phyloP scores from a whole-genome alignment of 2,329 filamentous ascomycete species.

The Ophiocordyceps camponoti-floridani region DNA sequence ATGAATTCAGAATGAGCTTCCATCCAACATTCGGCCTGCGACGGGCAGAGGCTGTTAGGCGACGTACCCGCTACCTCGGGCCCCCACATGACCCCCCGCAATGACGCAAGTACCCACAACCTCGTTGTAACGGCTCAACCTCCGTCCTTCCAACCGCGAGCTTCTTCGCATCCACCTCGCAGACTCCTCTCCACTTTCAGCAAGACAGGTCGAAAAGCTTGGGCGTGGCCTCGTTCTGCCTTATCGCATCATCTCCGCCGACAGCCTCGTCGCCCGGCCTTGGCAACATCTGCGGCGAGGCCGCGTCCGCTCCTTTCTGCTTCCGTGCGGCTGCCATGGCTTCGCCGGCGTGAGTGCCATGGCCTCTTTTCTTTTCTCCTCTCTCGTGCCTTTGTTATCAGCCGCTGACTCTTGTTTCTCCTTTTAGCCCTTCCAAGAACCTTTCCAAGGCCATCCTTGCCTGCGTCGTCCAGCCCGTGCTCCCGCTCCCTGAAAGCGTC shows the following conservation, averaged over 20 bases:
- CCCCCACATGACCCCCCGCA: too few relatives aligned
- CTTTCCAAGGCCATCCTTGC: constrained; percentile 37
- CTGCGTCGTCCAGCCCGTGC: constrained; percentile 27
- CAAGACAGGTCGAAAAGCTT: neutral
- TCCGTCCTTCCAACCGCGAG: too few relatives aligned
- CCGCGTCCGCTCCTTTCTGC: neutral
- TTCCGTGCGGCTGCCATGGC: constrained; percentile 1
- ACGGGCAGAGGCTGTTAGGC: too few relatives aligned
- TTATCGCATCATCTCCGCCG: neutral
- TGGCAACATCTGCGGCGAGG: neutral
- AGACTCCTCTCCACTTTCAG: neutral
- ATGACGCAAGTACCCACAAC: neutral
- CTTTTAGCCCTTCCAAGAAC: constrained; percentile 37
- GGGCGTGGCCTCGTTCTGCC: neutral
- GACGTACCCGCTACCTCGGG: too few relatives aligned
- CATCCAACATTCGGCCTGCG: too few relatives aligned
- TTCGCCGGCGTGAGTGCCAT: neutral
- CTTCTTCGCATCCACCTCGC: neutral
- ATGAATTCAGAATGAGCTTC: too few relatives aligned
- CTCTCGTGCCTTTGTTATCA: neutral
- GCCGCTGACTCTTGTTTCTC: constrained; percentile 3
- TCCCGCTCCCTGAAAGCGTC: constrained; percentile 51
- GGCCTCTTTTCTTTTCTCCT: neutral
- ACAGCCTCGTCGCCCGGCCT: neutral
- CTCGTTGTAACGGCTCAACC: too few relatives aligned